These are phyloP conservation scores for Penicillium sp. DNA, from an alignment of 2,329 filamentous ascomycete species.

Conservation along the genomic window DNA sequence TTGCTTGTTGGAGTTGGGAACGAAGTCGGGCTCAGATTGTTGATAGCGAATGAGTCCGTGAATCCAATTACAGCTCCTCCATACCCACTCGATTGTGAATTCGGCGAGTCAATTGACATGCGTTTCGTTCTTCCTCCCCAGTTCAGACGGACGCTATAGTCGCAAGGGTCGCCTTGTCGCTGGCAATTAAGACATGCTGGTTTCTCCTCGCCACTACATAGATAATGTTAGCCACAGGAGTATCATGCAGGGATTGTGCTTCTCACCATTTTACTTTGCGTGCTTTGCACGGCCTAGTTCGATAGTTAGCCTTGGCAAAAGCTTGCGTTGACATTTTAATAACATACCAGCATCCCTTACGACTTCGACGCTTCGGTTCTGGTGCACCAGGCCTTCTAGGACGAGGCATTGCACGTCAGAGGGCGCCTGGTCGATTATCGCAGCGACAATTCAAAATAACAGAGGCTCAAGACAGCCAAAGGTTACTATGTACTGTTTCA, in stretches of 20 bases:
- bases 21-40: constrained; percentile 10
- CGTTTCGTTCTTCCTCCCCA: constrained; percentile 73
- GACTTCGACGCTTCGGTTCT: constrained; percentile 66
- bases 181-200: constrained; percentile 72
- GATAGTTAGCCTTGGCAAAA: constrained; percentile 2
- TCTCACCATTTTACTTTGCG: constrained; percentile 73
- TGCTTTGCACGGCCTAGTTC: constrained; percentile 70
- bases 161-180: constrained; percentile 69
- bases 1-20: constrained; percentile 14
- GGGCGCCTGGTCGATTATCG: constrained; percentile 17
- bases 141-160: constrained; percentile 78
- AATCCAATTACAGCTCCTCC: constrained; percentile 21
- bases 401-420: constrained; percentile 55
- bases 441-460: constrained; percentile 13
- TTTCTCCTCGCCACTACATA: constrained; percentile 68
- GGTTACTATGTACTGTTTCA: constrained; percentile 20
- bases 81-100: constrained; percentile 30
- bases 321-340: background rate
- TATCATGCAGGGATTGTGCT: background rate
- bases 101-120: constrained; percentile 42
- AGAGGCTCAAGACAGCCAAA: constrained; percentile 23
- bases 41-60: constrained; percentile 11
- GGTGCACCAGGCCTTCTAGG: constrained; percentile 63
- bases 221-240: constrained; percentile 13
- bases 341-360: constrained; percentile 67